Evolutionary conservation across 208 protist species (phyloP), one percentile per base, ranked within the genome.

Genomic region (Leishmania tarentolae): DNA sequence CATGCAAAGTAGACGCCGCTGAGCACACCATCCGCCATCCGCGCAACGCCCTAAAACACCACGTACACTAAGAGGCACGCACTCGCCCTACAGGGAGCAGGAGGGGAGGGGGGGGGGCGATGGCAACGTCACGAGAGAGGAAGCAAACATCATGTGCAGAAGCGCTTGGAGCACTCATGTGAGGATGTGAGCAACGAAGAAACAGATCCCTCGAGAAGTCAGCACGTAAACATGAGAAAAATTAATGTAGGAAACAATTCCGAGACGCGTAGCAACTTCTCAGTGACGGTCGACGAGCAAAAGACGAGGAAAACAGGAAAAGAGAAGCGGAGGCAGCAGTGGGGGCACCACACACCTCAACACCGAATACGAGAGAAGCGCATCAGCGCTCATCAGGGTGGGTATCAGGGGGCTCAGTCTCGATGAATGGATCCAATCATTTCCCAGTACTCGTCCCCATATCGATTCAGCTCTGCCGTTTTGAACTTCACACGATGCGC

Each of bases 401-500:
- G 24, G 37, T 69, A 47, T 44, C 63, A 21, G 15, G 35, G n/a
- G n/a, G n/a, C n/a, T 77, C 44, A 81, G 47, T 83, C 78, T 37
- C 77, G 75, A 31, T 84, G 82, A 81, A 78, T 47, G 17, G 65
- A 69, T 13, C 78, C 79, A 44, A 88, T 65, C 76, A 80, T 82
- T 69, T 86, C 85, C 91, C 91, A 93, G 86, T 97, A 97, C 79
- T 97, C 93, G 50, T 92, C 86, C 15, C 87, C 88, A 85, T 95
- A 98, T 13, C 81, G 83, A 61, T 94, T 88, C n/a, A 98, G 78
- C 63, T 96, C 93, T 11, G 87, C 81, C 24, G 94, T 98, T 78
- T 95, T 98, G 80, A 98, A 97, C 84, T 95, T 96, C 44, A 98
- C 82, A 47, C 79, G 86, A 66, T 93, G 92, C 6, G 96, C 92